Percentiles rank a stretch among this genome's conserved stretches.
These are phyloP conservation scores for Amanita rimosa DNA, from an alignment of 768 basidiomycete species.

Conservation along the genomic window DNA sequence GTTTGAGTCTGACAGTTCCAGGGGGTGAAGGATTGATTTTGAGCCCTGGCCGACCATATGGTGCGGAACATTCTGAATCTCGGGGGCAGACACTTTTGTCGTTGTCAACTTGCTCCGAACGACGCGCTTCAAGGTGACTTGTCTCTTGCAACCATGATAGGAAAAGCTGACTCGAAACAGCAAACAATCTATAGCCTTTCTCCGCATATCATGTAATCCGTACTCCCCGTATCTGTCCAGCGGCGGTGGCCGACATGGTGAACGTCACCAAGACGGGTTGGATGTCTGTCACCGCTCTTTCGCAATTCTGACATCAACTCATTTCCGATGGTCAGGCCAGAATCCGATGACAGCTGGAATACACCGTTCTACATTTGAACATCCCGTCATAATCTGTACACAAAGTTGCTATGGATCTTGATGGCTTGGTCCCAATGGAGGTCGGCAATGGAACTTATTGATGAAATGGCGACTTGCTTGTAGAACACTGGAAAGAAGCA, in stretches of 20 bases:
- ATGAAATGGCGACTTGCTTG: background rate
- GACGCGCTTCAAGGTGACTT: background rate
- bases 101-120: background rate
- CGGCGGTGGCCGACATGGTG: background rate
- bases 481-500: background rate
- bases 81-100: background rate
- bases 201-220: background rate
- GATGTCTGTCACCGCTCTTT: background rate
- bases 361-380: constrained; percentile 7
- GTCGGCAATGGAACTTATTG: background rate
- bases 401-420: background rate
- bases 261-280: background rate
- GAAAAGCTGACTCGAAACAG: background rate
- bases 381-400: background rate
- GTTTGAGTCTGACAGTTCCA: background rate
- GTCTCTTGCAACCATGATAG: background rate
- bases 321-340: background rate
- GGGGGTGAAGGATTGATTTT: background rate
- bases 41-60: background rate
- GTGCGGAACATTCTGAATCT: background rate
- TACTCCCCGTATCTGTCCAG: background rate
- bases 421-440: background rate
- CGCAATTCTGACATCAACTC: background rate
- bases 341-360: background rate
- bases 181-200: background rate